A percentile compares a stretch with the other conserved stretches of the same genome.
These are phyloP conservation scores for Bacidia rubella DNA, from an alignment of 495 filamentous ascomycete species.

Conservation along the genomic window DNA sequence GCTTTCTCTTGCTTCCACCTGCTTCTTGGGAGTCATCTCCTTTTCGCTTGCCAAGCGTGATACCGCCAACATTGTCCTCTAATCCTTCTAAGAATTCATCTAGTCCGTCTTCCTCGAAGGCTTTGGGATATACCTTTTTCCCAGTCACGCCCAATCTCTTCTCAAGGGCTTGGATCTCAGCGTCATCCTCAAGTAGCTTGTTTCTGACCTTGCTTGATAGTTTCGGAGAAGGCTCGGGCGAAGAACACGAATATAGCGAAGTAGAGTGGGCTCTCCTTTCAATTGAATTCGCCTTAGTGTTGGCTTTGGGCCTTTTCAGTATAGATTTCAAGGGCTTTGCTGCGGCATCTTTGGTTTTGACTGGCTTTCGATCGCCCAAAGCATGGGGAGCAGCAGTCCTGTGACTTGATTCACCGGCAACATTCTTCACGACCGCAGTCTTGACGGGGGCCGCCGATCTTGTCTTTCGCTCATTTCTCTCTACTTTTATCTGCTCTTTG, in stretches of 20 bases:
- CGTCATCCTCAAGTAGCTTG: constrained; percentile 61
- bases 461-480: constrained; percentile 41
- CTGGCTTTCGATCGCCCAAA: no score
- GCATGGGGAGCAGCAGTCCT: not conserved
- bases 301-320: constrained; percentile 19
- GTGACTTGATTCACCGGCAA: not conserved
- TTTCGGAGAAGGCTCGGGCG: constrained; percentile 20
- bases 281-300: constrained; percentile 4
- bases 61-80: constrained; percentile 33
- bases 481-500: constrained; percentile 49
- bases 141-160: constrained; percentile 76
- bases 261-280: constrained; percentile 12
- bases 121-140: constrained; percentile 58
- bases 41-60: constrained; percentile 27
- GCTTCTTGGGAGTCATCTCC: constrained; percentile 43
- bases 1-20: no score
- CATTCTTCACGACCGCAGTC: not conserved
- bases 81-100: constrained; percentile 66
- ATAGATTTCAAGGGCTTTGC: constrained; percentile 11
- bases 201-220: constrained; percentile 48
- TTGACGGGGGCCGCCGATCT: constrained; percentile 18
- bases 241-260: not conserved
- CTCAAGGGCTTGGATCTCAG: constrained; percentile 78
- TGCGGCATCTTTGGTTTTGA: no score
- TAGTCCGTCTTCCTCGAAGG: constrained; percentile 74